Evolutionary conservation across 768 basidiomycete species (phyloP).

Genomic region (Lentinus tigrinus): DNA sequence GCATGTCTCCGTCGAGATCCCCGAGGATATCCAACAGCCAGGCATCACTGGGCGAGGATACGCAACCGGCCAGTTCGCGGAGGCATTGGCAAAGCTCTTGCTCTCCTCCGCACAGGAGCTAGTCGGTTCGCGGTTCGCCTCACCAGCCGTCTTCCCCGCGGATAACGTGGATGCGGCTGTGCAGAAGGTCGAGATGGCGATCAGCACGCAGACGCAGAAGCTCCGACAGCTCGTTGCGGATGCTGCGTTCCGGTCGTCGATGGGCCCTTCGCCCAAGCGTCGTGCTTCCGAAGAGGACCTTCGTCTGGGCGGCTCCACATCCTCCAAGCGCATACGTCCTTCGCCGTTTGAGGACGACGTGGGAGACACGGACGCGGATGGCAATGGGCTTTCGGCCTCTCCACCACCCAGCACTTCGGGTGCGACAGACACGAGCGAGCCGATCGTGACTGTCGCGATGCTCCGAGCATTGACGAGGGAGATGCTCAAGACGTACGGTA

Average conservation of each 20-base stretch:
- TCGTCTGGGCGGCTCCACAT: constrained; percentile 1
- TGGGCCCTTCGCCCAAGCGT: constrained; percentile 20
- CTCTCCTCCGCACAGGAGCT: constrained; percentile 14
- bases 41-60: constrained; percentile 15
- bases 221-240: constrained; percentile 18
- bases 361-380: constrained; percentile 20
- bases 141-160: constrained; percentile 4
- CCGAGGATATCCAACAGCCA: constrained; percentile 13
- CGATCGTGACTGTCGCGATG: constrained; percentile 62
- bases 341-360: constrained; percentile 34
- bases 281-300: constrained; percentile 19
- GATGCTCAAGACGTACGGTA: constrained; percentile 37
- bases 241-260: not conserved
- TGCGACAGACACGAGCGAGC: constrained; percentile 37
- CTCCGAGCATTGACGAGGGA: constrained; percentile 57
- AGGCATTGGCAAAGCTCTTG: constrained; percentile 13
- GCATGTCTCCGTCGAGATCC: constrained; percentile 12
- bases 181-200: constrained; percentile 4
- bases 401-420: constrained; percentile 45
- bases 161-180: constrained; percentile 9
- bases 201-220: constrained; percentile 12
- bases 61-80: constrained; percentile 20
- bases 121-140: constrained; percentile 1
- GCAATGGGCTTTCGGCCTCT: constrained; percentile 25
- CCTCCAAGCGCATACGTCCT: constrained; percentile 25